Evolutionary conservation across 495 filamentous ascomycete species (phyloP), one percentile per base, ranked within the genome.

Genomic region (Ramalina peruviana): DNA sequence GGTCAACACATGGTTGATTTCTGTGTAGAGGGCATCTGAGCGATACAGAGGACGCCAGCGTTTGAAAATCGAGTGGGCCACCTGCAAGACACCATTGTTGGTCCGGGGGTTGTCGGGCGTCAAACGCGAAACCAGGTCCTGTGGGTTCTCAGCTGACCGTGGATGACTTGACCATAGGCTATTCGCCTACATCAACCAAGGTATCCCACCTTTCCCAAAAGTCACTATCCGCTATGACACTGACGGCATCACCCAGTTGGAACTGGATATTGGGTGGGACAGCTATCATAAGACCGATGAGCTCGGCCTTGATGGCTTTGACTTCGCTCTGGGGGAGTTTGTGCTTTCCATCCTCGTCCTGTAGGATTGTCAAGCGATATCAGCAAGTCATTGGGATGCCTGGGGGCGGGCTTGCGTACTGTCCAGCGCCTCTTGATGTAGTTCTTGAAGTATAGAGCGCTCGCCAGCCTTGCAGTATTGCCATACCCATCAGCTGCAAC

Each of bases 51-150:
- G 93, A 48, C 88, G 76, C 93, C 93, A 99, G 52, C 92, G 73
- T 66, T 83, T 86, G 73, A 97, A 99, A 57, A 99, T 96, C 5
- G 90, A 94, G 67, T 99, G 93, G 40, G 93, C 93, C 39, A 99
- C 93, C 66, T 90, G 85, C 50, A 99, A 71, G 11, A 99, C 88
- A 52, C 93, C 93, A 62, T 87, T 89, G 64, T 95, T 97, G 58
- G 82, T 72, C 53, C 78, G 75, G 51, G 79, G 75, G 61, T 96
- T 83, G 52, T 80, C 76, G 6, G 79, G 73, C 12, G 85, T 83
- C 17, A 97, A 73, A 39, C 88, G 83, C 16, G 82, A 85, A 47
- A 96, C 88, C 49, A 99, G 80, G 64, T 98, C 90, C 78, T 86
- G 49, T 4, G 44, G 43, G 36, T 15, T 43, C 15, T 43, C 39